Conservation (phyloP, 257 asterid genomes). For the Fraxinus cuspidata region DNA sequence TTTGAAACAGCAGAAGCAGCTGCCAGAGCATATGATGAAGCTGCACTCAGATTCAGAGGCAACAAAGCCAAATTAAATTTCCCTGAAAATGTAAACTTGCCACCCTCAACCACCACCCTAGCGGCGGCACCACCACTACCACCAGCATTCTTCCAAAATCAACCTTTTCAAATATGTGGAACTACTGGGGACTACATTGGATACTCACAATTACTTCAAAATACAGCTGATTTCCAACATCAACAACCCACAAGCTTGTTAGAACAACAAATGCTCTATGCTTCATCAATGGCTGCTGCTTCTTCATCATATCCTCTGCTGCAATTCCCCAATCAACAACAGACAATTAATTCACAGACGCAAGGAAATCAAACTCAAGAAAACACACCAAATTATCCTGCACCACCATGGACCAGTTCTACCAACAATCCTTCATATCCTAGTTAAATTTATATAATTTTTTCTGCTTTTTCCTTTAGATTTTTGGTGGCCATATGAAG, state of each 20-base stretch:
- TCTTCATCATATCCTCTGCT: slow-evolving; percentile 45
- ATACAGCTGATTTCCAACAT: slow-evolving; percentile 37
- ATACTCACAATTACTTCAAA: slow-evolving; percentile 65
- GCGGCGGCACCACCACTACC: slow-evolving; percentile 11
- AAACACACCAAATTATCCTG: slow-evolving; percentile 30
- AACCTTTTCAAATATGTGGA: not conserved
- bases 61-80: slow-evolving; percentile 83
- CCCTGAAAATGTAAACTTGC: slow-evolving; percentile 63
- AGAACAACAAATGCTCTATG: slow-evolving; percentile 53
- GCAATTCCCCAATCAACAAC: slow-evolving; percentile 49
- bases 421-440: slow-evolving; percentile 52
- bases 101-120: slow-evolving; percentile 28
- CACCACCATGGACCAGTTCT: slow-evolving; percentile 54
- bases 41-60: slow-evolving; percentile 81
- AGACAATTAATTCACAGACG: slow-evolving; percentile 38
- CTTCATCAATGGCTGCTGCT: slow-evolving; percentile 46
- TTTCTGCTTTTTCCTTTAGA: not conserved
- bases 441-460: slow-evolving; percentile 35
- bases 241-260: slow-evolving; percentile 38
- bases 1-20: slow-evolving; percentile 94
- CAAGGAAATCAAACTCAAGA: slow-evolving; percentile 40
- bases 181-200: slow-evolving; percentile 57
- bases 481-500: slow-evolving; percentile 6
- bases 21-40: slow-evolving; percentile 92
- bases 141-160: slow-evolving; percentile 28